Evolutionary conservation across 139 green algal species (phyloP), one percentile per base, ranked within the genome.

Genomic region (Coelastrella sp.): DNA sequence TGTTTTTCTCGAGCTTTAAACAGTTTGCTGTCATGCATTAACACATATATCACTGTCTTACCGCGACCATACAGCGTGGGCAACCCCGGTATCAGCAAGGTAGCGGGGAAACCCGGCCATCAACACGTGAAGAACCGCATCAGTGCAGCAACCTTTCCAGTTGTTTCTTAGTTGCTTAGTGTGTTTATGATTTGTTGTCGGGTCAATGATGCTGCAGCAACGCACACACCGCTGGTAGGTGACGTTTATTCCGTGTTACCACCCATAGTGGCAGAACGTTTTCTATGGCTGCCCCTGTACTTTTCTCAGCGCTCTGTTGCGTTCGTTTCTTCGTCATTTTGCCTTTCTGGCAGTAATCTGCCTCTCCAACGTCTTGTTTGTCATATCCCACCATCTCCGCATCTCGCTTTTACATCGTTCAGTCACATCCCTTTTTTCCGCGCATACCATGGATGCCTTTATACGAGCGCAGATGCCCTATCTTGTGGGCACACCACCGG

Each of bases 211-310:
- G n/a, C n/a, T n/a, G n/a, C 53, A 64, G 53, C 53, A 64, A 64
- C 53, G 53, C 53, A 27, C 53, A 64, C 53, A 9, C 30, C 19
- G 7, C 27, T 19, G 45, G 17, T 9, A 64, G 53, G 53, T 64
- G 53, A 64, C 53, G 53, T 64, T 64, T 64, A 64, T 64, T 64
- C 53, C 53, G 53, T 64, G 53, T 64, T 64, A 64, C 17, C 53
- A 64, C 21, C 21, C 17, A 32, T 5, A 64, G 30, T 21, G 21
- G 53, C 53, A 32, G 30, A n/a, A n/a, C n/a, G n/a, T n/a, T n/a
- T n/a, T n/a, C n/a, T n/a, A n/a, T n/a, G n/a, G n/a, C n/a, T n/a
- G n/a, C n/a, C n/a, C n/a, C n/a, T n/a, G n/a, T n/a, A n/a, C n/a
- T n/a, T n/a, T n/a, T n/a, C n/a, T n/a, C n/a, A n/a, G n/a, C n/a